Conservation (phyloP, 495 filamentous ascomycete species). For the Aspergillus funiculosus region DNA sequence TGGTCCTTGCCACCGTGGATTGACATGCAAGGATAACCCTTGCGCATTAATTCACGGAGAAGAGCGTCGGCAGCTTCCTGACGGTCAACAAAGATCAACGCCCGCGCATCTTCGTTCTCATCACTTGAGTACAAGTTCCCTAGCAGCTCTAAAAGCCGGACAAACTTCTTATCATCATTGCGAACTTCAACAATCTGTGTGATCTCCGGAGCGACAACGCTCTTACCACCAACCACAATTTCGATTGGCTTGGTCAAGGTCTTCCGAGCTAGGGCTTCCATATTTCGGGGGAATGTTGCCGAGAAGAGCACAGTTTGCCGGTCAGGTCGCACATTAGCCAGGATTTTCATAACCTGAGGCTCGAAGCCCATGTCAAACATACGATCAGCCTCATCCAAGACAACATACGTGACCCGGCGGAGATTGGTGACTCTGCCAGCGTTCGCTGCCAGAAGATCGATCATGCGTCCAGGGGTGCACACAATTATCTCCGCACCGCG, state of each 20-base stretch:
- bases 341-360: slow-evolving; percentile 95
- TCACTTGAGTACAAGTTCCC: slow-evolving; percentile 79
- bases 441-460: slow-evolving; percentile 91
- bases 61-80: slow-evolving; percentile 91
- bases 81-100: slow-evolving; percentile 88
- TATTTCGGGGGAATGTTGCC: slow-evolving; percentile 89
- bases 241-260: slow-evolving; percentile 80
- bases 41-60: slow-evolving; percentile 72
- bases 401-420: slow-evolving; percentile 80
- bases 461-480: slow-evolving; percentile 93
- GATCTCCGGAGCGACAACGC: slow-evolving; percentile 91
- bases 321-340: slow-evolving; percentile 83
- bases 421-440: slow-evolving; percentile 88
- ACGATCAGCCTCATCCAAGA: slow-evolving; percentile 94
- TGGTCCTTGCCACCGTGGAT: slow-evolving; percentile 97
- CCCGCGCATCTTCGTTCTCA: slow-evolving; percentile 75
- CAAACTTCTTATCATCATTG: slow-evolving; percentile 75
- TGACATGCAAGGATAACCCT: slow-evolving; percentile 90
- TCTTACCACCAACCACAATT: slow-evolving; percentile 85
- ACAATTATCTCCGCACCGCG: slow-evolving; percentile 93
- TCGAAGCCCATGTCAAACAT: slow-evolving; percentile 99
- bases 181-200: slow-evolving; percentile 89
- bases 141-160: slow-evolving; percentile 75
- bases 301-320: slow-evolving; percentile 94
- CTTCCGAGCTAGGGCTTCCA: slow-evolving; percentile 88